phyloP scores from a whole-genome alignment of 345 rosid species.

The Isatis tinctoria region DNA sequence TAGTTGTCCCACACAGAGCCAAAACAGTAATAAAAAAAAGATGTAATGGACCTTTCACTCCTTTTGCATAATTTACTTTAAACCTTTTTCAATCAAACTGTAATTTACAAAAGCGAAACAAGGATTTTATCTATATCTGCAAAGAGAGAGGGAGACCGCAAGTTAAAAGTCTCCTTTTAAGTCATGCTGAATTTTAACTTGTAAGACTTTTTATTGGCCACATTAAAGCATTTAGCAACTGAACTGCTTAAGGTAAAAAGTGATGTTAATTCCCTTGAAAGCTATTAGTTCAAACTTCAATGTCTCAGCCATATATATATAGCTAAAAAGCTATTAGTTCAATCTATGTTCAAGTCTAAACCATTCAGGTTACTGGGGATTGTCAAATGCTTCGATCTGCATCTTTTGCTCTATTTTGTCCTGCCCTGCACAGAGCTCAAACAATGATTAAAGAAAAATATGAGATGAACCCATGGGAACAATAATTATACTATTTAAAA shows the following conservation, averaged over 20 bases:
- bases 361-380: not conserved
- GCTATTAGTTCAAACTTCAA: too few relatives aligned
- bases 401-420: not conserved
- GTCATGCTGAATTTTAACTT: too few relatives aligned
- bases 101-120: not conserved
- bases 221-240: too few relatives aligned
- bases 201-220: too few relatives aligned
- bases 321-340: too few relatives aligned
- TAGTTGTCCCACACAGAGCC: not conserved
- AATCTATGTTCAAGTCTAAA: not conserved
- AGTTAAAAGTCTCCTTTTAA: too few relatives aligned
- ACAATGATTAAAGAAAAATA: not conserved
- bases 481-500: not conserved
- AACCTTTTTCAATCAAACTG: not conserved
- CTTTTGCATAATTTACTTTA: not conserved
- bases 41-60: not conserved
- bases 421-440: not conserved
- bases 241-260: not conserved
- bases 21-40: not conserved
- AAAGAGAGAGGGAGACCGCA: not conserved
- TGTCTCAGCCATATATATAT: too few relatives aligned
- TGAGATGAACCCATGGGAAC: not conserved
- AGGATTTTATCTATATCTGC: not conserved
- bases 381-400: not conserved
- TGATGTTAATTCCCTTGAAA: too few relatives aligned